phyloP scores from a whole-genome alignment of 73 alveolate species.

The Paramecium tetraurelia region DNA sequence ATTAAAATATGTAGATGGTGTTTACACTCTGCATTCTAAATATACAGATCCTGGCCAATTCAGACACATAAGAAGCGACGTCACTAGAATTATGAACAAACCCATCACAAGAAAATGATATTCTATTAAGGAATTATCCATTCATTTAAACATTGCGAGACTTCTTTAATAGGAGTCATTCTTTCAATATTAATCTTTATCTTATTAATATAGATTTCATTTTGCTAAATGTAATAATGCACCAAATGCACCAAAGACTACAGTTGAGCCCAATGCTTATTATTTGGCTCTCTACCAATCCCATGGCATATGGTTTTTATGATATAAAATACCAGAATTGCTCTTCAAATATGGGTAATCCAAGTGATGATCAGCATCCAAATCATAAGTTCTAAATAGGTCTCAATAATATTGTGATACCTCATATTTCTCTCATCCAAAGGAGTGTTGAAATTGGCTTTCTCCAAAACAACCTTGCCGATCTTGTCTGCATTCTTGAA shows the following conservation, averaged over 20 bases:
- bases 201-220: conserved; percentile 2
- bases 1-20: background rate
- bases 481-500: background rate
- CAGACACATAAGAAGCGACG: conserved; percentile 28
- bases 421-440: conserved; percentile 47
- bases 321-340: conserved; percentile 2
- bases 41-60: conserved; percentile 31
- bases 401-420: background rate
- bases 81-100: conserved; percentile 20
- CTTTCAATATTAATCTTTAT: background rate
- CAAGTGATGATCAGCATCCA: conserved; percentile 37
- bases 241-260: conserved; percentile 2
- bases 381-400: conserved; percentile 19
- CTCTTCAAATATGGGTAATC: conserved; percentile 46
- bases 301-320: conserved; percentile 36
- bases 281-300: background rate
- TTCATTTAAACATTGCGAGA: background rate
- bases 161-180: background rate
- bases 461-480: conserved; percentile 9
- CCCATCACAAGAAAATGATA: conserved; percentile 45
- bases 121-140: background rate
- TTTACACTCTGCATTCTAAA: conserved; percentile 30
- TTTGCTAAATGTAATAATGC: conserved; percentile 26
- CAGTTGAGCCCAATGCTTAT: background rate
- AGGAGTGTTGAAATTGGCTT: background rate